Conservation (phyloP, 805 yeast species). For the Kazachstania taianensis region DNA sequence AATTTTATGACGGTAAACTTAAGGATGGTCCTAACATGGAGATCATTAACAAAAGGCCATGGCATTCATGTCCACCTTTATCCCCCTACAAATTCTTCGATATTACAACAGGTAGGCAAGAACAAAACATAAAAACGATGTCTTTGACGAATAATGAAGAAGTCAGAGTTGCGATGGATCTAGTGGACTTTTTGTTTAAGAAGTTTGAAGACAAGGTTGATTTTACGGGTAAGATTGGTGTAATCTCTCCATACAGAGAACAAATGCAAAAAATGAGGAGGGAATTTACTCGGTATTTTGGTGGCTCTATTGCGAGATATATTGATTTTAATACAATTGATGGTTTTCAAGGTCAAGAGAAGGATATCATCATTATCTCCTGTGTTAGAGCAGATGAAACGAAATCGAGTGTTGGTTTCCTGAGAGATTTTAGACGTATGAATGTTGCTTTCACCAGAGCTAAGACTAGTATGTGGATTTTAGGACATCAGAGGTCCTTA, state of each 20-base stretch:
- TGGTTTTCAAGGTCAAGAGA: slow-evolving; percentile 97
- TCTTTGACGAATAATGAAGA: slow-evolving; percentile 67
- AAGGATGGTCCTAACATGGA: slow-evolving; percentile 74
- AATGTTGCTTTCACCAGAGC: slow-evolving; percentile 96
- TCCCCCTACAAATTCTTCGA: slow-evolving; percentile 77
- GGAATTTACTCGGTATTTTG: slow-evolving; percentile 49
- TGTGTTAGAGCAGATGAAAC: slow-evolving; percentile 81
- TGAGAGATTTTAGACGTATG: slow-evolving; percentile 89
- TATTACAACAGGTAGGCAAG: slow-evolving; percentile 52
- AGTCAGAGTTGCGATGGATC: slow-evolving; percentile 60
- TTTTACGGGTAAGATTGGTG: slow-evolving; percentile 69
- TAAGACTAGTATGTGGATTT: slow-evolving; percentile 79
- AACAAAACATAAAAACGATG: slow-evolving; percentile 50
- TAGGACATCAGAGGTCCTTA: slow-evolving; percentile 70
- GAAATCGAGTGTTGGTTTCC: slow-evolving; percentile 64
- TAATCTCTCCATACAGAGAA: slow-evolving; percentile 91
- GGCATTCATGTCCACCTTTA: slow-evolving; percentile 56
- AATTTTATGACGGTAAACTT: slow-evolving; percentile 66
- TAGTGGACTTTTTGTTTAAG: slow-evolving; percentile 44
- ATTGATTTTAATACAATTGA: slow-evolving; percentile 92
- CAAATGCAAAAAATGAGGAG: slow-evolving; percentile 56
- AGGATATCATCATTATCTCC: slow-evolving; percentile 80
- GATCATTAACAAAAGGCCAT: slow-evolving; percentile 46
- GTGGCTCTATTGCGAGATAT: slow-evolving; percentile 48
- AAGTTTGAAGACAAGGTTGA: slow-evolving; percentile 36